Evolutionary conservation across 495 filamentous ascomycete species (phyloP).

Genomic region (Podospora comata): DNA sequence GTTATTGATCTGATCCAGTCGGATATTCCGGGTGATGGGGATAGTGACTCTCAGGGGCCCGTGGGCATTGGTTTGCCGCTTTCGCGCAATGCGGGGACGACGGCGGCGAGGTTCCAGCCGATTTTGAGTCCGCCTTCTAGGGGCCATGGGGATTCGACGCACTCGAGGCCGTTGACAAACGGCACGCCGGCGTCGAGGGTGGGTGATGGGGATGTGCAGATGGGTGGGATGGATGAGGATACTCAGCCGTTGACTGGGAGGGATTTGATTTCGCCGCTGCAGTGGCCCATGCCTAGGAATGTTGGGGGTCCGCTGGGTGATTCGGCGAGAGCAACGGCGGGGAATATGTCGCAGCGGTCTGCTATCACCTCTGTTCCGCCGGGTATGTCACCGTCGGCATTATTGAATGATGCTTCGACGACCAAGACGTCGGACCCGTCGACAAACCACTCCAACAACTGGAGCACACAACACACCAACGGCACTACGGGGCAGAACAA

Average conservation of each 20-base stretch:
- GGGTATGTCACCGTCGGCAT: slow-evolving; percentile 70
- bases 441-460: slow-evolving; percentile 51
- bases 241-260: slow-evolving; percentile 37
- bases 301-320: slow-evolving; percentile 21
- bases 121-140: slow-evolving; percentile 48
- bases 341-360: slow-evolving; percentile 62
- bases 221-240: slow-evolving; percentile 58
- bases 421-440: slow-evolving; percentile 76
- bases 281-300: slow-evolving; percentile 17
- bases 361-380: slow-evolving; percentile 70
- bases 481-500: slow-evolving; percentile 37
- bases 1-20: slow-evolving; percentile 38
- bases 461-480: slow-evolving; percentile 65
- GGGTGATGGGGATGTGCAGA: slow-evolving; percentile 55
- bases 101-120: slow-evolving; percentile 45
- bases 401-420: slow-evolving; percentile 82
- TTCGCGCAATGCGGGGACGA: slow-evolving; percentile 42
- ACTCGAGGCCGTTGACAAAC: slow-evolving; percentile 56
- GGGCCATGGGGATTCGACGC: slow-evolving; percentile 50
- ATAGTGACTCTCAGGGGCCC: slow-evolving; percentile 50
- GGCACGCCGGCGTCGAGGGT: slow-evolving; percentile 59
- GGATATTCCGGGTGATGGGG: slow-evolving; percentile 32
- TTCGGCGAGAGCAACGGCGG: slow-evolving; percentile 36
- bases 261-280: slow-evolving; percentile 36
- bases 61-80: slow-evolving; percentile 60